phyloP scores from a whole-genome alignment of 352 stramenopile genomes.

The Phytophthora fragariaefolia region DNA sequence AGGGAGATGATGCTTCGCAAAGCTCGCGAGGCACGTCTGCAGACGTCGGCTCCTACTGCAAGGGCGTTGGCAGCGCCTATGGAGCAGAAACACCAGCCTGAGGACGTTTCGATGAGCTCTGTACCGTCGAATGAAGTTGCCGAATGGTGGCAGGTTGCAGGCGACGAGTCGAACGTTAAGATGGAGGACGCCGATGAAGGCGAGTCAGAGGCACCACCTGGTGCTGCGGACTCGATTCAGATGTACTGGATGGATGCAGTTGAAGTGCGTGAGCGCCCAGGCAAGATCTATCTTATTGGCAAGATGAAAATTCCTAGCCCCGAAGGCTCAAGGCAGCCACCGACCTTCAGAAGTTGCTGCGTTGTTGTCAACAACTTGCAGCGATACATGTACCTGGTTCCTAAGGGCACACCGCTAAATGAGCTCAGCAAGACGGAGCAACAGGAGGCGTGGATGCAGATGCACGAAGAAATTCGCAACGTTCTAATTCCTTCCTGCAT shows the following conservation, averaged over 20 bases:
- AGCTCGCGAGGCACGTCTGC: conserved; percentile 58
- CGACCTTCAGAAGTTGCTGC: conserved; percentile 94
- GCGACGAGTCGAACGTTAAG: conserved; percentile 22
- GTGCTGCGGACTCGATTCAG: conserved; percentile 79
- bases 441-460: conserved; percentile 84
- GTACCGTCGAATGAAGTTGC: conserved; percentile 89
- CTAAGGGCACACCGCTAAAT: conserved; percentile 52
- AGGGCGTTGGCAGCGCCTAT: conserved; percentile 57
- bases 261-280: conserved; percentile 93
- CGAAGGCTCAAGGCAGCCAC: conserved; percentile 37
- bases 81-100: conserved; percentile 28
- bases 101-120: conserved; percentile 37
- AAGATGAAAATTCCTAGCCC: conserved; percentile 86
- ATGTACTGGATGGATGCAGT: conserved; percentile 98
- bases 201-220: conserved; percentile 42
- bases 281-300: conserved; percentile 98
- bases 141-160: conserved; percentile 83
- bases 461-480: conserved; percentile 91
- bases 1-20: conserved; percentile 79
- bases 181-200: conserved; percentile 29
- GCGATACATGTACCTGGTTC: conserved; percentile 96
- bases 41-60: conserved; percentile 67
- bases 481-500: conserved; percentile 91
- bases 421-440: conserved; percentile 94
- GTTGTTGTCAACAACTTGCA: conserved; percentile 96